These are phyloP conservation scores for Isoetes taiwanensis DNA, from an alignment of 75 land plant species.

Conservation along the genomic window DNA sequence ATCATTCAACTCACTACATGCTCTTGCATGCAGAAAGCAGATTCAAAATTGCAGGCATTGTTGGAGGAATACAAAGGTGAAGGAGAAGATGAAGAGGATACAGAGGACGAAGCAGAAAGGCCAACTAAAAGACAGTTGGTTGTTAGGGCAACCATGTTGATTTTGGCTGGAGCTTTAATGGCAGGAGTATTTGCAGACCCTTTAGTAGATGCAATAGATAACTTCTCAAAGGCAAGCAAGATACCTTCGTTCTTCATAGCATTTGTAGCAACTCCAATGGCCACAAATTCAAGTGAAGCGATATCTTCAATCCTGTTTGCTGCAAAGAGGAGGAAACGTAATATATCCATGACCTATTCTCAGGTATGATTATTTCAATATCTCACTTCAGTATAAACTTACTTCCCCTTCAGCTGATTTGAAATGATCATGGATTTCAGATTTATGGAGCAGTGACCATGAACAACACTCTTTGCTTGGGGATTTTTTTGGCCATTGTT, in stretches of 20 bases:
- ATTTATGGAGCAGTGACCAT: conserved; percentile 88
- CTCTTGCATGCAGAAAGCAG: conserved; percentile 17
- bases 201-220: conserved; percentile 74
- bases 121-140: conserved; percentile 14
- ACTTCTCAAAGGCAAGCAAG: conserved; percentile 67
- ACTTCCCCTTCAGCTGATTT: background rate
- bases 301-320: conserved; percentile 78
- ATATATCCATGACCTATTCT: conserved; percentile 75
- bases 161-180: conserved; percentile 64
- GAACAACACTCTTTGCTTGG: conserved; percentile 75
- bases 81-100: conserved; percentile 29
- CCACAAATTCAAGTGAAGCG: conserved; percentile 83
- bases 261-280: conserved; percentile 77
- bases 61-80: conserved; percentile 11
- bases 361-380: conserved; percentile 36
- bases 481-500: conserved; percentile 76
- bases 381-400: background rate
- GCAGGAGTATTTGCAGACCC: conserved; percentile 88
- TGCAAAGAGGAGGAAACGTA: conserved; percentile 36
- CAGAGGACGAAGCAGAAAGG: conserved; percentile 21
- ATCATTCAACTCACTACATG: too few species aligned
- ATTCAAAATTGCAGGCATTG: background rate
- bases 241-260: conserved; percentile 92
- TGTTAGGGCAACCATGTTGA: conserved; percentile 34
- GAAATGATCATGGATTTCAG: conserved; percentile 27